phyloP scores from a whole-genome alignment of 1,284 basidiomycete species.

The Athelia sp. region DNA sequence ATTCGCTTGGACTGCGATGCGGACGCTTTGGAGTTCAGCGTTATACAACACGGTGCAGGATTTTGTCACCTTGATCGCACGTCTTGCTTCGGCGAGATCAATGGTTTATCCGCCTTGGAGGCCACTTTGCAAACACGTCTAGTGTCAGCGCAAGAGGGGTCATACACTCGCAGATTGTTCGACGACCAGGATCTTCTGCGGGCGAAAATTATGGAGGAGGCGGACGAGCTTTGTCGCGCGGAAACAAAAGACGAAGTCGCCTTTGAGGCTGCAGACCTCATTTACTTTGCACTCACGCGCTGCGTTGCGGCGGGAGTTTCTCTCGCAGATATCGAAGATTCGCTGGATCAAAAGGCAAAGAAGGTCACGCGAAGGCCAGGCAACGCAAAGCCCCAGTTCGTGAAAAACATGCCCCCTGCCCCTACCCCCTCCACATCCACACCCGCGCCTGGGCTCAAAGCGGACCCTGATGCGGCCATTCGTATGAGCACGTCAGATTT shows the following conservation, averaged over 20 bases:
- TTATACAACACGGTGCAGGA: slow-evolving; percentile 85
- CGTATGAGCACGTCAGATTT: slow-evolving; percentile 75
- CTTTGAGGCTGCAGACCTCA: slow-evolving; percentile 93
- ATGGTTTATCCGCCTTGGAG: slow-evolving; percentile 83
- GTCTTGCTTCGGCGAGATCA: slow-evolving; percentile 82
- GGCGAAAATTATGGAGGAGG: slow-evolving; percentile 98
- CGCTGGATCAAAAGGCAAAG: slow-evolving; percentile 82
- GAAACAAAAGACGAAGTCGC: slow-evolving; percentile 82
- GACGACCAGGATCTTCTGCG: slow-evolving; percentile 76
- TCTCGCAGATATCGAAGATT: slow-evolving; percentile 82
- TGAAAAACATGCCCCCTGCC: slow-evolving; percentile 25
- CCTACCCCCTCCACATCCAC: slow-evolving; percentile 20
- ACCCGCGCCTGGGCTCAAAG: slow-evolving; percentile 10
- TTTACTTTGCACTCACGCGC: slow-evolving; percentile 91
- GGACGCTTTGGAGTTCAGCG: slow-evolving; percentile 89
- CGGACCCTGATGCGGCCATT: slow-evolving; percentile 45
- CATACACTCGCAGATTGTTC: slow-evolving; percentile 91
- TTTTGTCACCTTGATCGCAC: slow-evolving; percentile 90
- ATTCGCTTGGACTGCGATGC: slow-evolving; percentile 91
- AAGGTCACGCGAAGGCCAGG: slow-evolving; percentile 88
- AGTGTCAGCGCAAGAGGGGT: slow-evolving; percentile 78
- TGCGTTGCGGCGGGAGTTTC: slow-evolving; percentile 85
- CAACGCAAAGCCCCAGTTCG: slow-evolving; percentile 90
- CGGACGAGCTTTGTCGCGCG: slow-evolving; percentile 91
- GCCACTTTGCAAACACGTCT: slow-evolving; percentile 74